Percentiles rank a stretch among this genome's conserved stretches.
These are phyloP conservation scores for Botryosphaeria dothidea DNA, from an alignment of 2,329 filamentous ascomycete genomes.

Conservation along the genomic window DNA sequence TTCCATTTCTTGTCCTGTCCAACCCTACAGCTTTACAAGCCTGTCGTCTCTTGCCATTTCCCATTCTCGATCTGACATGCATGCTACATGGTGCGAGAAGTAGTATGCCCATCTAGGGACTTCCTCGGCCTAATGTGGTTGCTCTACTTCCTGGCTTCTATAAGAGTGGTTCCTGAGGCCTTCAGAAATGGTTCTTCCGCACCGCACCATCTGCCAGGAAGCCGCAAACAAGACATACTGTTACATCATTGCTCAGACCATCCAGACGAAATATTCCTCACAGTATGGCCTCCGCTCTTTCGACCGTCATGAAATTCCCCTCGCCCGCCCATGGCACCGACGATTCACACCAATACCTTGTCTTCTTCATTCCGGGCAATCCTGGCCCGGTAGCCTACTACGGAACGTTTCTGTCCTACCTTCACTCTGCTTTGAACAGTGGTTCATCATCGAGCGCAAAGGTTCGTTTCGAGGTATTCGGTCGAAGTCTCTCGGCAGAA, in stretches of 20 bases:
- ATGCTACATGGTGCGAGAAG: not conserved
- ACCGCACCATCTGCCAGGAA: too few relatives aligned
- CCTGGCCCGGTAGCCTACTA: slow-evolving; percentile 79
- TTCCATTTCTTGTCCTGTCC: not conserved
- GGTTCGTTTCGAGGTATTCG: slow-evolving; percentile 38
- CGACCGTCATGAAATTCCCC: not conserved
- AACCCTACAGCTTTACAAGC: not conserved
- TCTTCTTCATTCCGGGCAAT: slow-evolving; percentile 76
- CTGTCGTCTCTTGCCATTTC: not conserved
- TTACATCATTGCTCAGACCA: too few relatives aligned
- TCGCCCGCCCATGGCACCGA: not conserved
- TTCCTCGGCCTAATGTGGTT: too few relatives aligned
- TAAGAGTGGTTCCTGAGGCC: too few relatives aligned
- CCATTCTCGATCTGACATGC: not conserved
- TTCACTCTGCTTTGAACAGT: slow-evolving; percentile 48
- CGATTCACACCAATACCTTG: slow-evolving; percentile 43
- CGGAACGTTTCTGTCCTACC: slow-evolving; percentile 60
- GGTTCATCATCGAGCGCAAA: not conserved
- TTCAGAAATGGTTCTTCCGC: too few relatives aligned
- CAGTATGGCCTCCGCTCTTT: not conserved
- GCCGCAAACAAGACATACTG: too few relatives aligned
- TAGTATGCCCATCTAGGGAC: not conserved
- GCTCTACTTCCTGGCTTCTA: too few relatives aligned
- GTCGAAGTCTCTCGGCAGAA: slow-evolving; percentile 43
- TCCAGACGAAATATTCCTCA: too few relatives aligned